Base-by-base conservation (phyloP, 1,284 basidiomycete genomes). In the Fomitopsis schrenkii region DNA sequence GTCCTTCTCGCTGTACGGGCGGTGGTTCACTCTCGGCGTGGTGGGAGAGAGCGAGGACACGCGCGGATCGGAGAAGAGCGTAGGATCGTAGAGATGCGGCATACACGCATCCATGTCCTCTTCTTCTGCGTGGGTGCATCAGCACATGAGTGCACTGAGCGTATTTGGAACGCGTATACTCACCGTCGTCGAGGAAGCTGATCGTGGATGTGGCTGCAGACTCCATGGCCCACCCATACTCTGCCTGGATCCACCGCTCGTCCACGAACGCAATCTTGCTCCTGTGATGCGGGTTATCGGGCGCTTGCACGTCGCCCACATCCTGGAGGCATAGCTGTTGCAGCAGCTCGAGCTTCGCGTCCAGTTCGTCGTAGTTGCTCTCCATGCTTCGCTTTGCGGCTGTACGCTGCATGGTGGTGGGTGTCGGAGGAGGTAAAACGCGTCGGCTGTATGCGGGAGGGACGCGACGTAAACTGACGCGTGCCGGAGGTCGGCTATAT, bases 301-400 rank as follows among this genome's bases (percentile, higher is more conserved):
- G 42, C 45, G 55, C 57, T 28, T 61, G 62, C n/a, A 61, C 55
- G 60, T 64, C 61, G 57, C 62, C 60, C 14, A 60, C 55, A 26
- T 63, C 61, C 58, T 63, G 64, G 58, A 64, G 60, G 52, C 63
- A 69, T 58, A 71, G 67, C 57, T 71, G 68, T 45, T 69, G 65
- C 19, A 73, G 62, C 17, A 72, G 66, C 63, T 73, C 70, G 55
- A 72, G 67, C 55, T 71, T 69, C 59, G 65, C 65, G 68, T 69
- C 68, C 48, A 70, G 62, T 38, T 68, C 64, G 50, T 59, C 63
- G 35, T 48, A 61, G 17, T 62, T 67, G 38, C 59, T 59, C 55
- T 62, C 59, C 38, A 67, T 41, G 58, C 56, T 59, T 58, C 60
- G 63, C 30, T 59, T 62, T n/a, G 59, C 46, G 60, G 46, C 40